Evolutionary conservation across 768 basidiomycete genomes (phyloP).

Genomic region (Suillus sp.): DNA sequence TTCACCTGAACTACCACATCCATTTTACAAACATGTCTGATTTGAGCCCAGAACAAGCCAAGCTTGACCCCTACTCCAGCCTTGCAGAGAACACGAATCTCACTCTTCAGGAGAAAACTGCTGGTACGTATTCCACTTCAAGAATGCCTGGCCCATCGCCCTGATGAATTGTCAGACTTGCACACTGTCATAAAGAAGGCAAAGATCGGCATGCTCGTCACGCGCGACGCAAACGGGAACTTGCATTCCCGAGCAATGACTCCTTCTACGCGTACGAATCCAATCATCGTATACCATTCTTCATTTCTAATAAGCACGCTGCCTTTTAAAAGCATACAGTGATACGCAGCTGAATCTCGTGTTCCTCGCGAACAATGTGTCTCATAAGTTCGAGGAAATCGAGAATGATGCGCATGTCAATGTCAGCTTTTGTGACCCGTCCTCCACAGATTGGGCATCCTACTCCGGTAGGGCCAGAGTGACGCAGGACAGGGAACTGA

Average conservation of each 20-base stretch:
- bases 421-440: slow-evolving; percentile 71
- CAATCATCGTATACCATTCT: background rate
- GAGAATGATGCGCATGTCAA: slow-evolving; percentile 78
- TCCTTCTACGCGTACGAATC: slow-evolving; percentile 59
- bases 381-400: slow-evolving; percentile 77
- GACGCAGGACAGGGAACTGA: slow-evolving; percentile 58
- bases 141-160: background rate
- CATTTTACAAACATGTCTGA: slow-evolving; percentile 24
- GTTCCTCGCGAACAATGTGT: slow-evolving; percentile 74
- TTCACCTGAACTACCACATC: slow-evolving; percentile 7
- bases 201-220: slow-evolving; percentile 77
- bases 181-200: slow-evolving; percentile 64
- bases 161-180: slow-evolving; percentile 44
- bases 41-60: slow-evolving; percentile 24
- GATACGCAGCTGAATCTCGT: slow-evolving; percentile 56
- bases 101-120: slow-evolving; percentile 65
- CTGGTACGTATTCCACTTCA: slow-evolving; percentile 41
- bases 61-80: slow-evolving; percentile 74
- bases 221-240: slow-evolving; percentile 63
- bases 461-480: slow-evolving; percentile 74
- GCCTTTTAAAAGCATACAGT: slow-evolving; percentile 38
- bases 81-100: slow-evolving; percentile 60
- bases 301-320: background rate
- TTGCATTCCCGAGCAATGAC: slow-evolving; percentile 85
- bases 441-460: slow-evolving; percentile 78